Evolutionary conservation across 805 yeast species (phyloP), one percentile per base, ranked within the genome.

Genomic region (Komagataella pastoris): DNA sequence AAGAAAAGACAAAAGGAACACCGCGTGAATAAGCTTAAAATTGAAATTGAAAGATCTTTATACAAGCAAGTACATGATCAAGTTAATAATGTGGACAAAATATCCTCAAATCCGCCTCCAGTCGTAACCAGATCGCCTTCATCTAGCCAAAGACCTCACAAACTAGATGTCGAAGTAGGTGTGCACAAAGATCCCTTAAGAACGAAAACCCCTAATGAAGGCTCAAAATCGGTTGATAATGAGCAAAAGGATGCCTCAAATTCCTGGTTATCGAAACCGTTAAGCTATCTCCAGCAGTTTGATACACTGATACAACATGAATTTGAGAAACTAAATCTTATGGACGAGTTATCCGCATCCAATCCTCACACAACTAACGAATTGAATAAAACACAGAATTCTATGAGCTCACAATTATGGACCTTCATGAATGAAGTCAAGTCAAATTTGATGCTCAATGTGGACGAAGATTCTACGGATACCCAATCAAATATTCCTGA

Each of bases 251-350:
- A 49, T 62, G 61, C 46, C 66, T 66, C 4, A 51, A 65, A 43
- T 10, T 30, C 40, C 40, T 67, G 58, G 65, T 59, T 66, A 45
- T 63, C 79, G 3, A 80, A 76, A 57, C 85, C 88, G 1, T 67
- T 83, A 47, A 76, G 72, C 48, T 69, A 82, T 50, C 71, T 84
- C 48, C 87, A 81, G 57, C 87, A 81, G 55, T 75, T 84, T 59
- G 91, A 84, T 61, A 79, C 76, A 51, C 69, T 81, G 63, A 67
- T 84, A 36, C 87, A 80, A 59, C 76, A 73, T 53, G 89, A 83
- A 61, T 69, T 84, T 52, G 89, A 83, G 56, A 79, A 74, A 55
- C 65, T 75, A 21, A 67, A 73, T 46, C 59, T 68, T 12, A 30
- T 30, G 40, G 40, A 30, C 40, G 40, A 30, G 40, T 14, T 30